Conservation (phyloP, 352 stramenopile species). For the Phytophthora pseudosyringae region DNA sequence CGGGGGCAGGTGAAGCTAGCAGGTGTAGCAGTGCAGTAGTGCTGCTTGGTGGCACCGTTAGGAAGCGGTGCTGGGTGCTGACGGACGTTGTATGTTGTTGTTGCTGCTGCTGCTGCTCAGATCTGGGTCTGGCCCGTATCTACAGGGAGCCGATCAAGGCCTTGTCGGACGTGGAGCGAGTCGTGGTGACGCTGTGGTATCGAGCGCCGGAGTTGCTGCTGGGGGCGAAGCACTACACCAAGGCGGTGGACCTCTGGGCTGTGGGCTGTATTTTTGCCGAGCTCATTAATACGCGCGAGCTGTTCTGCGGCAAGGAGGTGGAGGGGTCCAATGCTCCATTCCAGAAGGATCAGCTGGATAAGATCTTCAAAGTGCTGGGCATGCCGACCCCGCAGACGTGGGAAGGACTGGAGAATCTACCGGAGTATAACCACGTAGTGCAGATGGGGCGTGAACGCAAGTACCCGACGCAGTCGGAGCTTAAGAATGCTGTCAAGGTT, state of each 20-base stretch:
- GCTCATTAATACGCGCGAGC: constrained; percentile 85
- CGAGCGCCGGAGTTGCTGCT: constrained; percentile 94
- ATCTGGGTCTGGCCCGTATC: constrained; percentile 88
- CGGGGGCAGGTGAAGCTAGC: constrained; percentile 86
- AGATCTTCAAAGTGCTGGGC: constrained; percentile 92
- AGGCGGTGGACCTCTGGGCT: constrained; percentile 96
- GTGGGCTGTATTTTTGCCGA: constrained; percentile 97
- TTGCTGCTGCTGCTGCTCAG: constrained; percentile 29
- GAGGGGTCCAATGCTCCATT: constrained; percentile 89
- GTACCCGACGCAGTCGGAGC: constrained; percentile 82
- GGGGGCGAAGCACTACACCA: constrained; percentile 93
- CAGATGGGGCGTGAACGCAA: constrained; percentile 88
- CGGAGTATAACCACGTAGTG: constrained; percentile 84
- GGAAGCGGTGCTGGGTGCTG: neutral
- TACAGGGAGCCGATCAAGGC: constrained; percentile 91
- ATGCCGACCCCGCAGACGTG: constrained; percentile 86
- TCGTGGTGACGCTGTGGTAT: constrained; percentile 98
- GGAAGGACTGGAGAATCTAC: constrained; percentile 84
- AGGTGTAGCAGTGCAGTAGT: constrained; percentile 24
- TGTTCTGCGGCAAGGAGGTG: constrained; percentile 91
- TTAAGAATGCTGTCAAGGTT: constrained; percentile 89
- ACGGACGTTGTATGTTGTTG: neutral
- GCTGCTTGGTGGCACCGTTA: too few relatives aligned
- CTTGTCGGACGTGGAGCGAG: constrained; percentile 86
- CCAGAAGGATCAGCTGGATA: constrained; percentile 91